phyloP scores from a whole-genome alignment of 164 flowering plant species.

The Annona cherimola region DNA sequence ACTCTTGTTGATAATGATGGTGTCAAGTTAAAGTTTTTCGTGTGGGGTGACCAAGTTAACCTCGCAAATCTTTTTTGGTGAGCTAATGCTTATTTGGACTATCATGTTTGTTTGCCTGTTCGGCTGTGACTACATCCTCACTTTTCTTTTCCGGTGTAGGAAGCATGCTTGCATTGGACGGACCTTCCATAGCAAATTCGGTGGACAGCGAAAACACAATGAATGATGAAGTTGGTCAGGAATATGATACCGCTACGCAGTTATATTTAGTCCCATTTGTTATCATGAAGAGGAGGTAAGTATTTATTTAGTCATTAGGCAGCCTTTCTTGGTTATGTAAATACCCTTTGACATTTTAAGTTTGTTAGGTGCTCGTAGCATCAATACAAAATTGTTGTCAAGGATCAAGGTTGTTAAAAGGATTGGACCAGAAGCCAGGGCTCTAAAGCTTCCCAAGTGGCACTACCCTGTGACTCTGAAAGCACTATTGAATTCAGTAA shows the following conservation, averaged over 20 bases:
- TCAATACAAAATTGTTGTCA: conserved; percentile 56
- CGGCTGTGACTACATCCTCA: neutral
- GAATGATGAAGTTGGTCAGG: conserved; percentile 63
- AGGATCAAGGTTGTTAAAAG: conserved; percentile 46
- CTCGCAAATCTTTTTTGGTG: conserved; percentile 86
- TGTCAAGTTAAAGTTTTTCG: conserved; percentile 45
- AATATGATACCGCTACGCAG: conserved; percentile 93
- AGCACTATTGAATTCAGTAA: conserved; percentile 86
- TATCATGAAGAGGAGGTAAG: conserved; percentile 71
- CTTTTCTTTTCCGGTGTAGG: conserved; percentile 53
- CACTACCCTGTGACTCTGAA: conserved; percentile 79
- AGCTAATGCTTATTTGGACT: conserved; percentile 8
- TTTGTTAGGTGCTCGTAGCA: conserved; percentile 53
- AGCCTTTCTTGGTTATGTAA: conserved; percentile 1
- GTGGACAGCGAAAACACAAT: conserved; percentile 36
- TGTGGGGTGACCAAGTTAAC: conserved; percentile 88
- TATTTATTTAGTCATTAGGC: neutral
- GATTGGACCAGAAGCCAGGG: conserved; percentile 48
- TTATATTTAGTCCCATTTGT: conserved; percentile 74
- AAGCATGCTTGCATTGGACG: conserved; percentile 87
- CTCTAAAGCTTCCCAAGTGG: conserved; percentile 74
- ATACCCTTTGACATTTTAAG: conserved; percentile 6
- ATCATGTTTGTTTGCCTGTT: conserved; percentile 1
- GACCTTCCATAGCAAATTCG: conserved; percentile 68
- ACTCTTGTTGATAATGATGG: conserved; percentile 81